These are phyloP conservation scores for Ascodesmis nigricans DNA, from an alignment of 495 filamentous ascomycete species.

Conservation along the genomic window DNA sequence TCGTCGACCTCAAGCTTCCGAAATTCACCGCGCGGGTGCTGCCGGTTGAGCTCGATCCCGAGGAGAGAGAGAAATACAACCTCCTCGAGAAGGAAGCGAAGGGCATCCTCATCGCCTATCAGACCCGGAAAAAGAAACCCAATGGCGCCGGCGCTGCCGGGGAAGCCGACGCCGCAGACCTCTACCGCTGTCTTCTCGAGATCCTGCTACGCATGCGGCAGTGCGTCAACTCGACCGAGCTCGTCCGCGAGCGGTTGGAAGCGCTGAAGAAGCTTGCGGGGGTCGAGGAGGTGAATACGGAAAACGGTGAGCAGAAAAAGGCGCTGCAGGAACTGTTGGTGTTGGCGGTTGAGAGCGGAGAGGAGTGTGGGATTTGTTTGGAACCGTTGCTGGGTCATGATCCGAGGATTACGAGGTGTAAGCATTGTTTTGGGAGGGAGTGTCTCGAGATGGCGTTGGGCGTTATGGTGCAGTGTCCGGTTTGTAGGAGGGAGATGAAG, in stretches of 20 bases:
- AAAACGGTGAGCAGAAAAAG: conserved; percentile 48
- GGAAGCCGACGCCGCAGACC: conserved; percentile 22
- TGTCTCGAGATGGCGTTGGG: conserved; percentile 28
- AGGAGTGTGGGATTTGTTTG: conserved; percentile 68
- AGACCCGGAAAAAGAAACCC: conserved; percentile 22
- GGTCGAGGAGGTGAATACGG: conserved; percentile 37
- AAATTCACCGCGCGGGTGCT: conserved; percentile 62
- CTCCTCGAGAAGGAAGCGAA: conserved; percentile 58
- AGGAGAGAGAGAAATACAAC: conserved; percentile 64
- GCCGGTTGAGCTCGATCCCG: conserved; percentile 46
- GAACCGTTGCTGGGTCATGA: conserved; percentile 38
- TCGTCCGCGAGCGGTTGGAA: conserved; percentile 52
- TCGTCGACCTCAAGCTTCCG: conserved; percentile 65
- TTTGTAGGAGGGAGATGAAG: no score
- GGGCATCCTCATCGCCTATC: conserved; percentile 42
- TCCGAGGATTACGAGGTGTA: conserved; percentile 75
- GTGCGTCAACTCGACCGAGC: conserved; percentile 69
- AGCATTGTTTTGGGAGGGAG: conserved; percentile 51
- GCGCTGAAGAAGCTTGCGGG: conserved; percentile 47
- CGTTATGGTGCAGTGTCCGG: not conserved
- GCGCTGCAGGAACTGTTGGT: conserved; percentile 60
- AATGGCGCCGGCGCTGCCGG: conserved; percentile 15
- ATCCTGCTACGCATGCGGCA: conserved; percentile 69
- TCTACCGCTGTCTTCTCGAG: conserved; percentile 52
- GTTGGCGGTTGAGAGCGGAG: conserved; percentile 56